Conservation (phyloP, 495 filamentous ascomycete genomes). For the Xylaria telfairii region DNA sequence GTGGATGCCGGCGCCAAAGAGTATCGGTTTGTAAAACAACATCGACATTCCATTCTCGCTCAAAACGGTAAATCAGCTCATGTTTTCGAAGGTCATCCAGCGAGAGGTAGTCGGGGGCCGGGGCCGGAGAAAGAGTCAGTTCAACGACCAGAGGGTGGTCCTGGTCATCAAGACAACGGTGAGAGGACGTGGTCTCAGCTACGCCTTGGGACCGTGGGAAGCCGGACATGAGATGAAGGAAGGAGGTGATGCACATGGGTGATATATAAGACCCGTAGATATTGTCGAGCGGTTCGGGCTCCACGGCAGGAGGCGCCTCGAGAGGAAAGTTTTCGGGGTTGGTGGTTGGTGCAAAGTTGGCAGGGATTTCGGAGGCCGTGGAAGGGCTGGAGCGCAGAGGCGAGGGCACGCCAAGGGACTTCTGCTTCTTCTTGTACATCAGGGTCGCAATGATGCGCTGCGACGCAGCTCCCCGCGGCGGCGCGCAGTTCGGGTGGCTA, state of each 20-base stretch:
- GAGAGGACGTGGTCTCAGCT: constrained; percentile 66
- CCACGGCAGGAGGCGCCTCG: constrained; percentile 67
- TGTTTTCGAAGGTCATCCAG: constrained; percentile 75
- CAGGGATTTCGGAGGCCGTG: constrained; percentile 51
- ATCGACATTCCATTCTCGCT: constrained; percentile 87
- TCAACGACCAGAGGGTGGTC: constrained; percentile 71
- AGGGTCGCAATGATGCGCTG: constrained; percentile 68
- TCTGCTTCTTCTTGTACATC: constrained; percentile 70
- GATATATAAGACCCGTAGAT: constrained; percentile 79
- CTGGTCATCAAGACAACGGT: constrained; percentile 70
- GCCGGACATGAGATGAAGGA: constrained; percentile 75
- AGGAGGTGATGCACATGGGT: constrained; percentile 80
- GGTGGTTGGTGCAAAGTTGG: constrained; percentile 66
- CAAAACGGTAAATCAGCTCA: constrained; percentile 80
- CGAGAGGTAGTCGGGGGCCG: constrained; percentile 69
- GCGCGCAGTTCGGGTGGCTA: constrained; percentile 62
- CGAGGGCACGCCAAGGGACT: constrained; percentile 37
- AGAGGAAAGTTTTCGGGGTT: constrained; percentile 74
- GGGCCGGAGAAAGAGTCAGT: constrained; percentile 71
- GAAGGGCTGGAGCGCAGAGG: constrained; percentile 41
- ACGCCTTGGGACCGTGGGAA: constrained; percentile 63
- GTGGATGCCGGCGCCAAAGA: constrained; percentile 76
- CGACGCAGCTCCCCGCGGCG: constrained; percentile 45
- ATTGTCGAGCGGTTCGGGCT: constrained; percentile 70
- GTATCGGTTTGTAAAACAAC: constrained; percentile 73